Evolutionary conservation across 2,329 filamentous ascomycete genomes (phyloP).

Genomic region (Pezicula rhizophila): DNA sequence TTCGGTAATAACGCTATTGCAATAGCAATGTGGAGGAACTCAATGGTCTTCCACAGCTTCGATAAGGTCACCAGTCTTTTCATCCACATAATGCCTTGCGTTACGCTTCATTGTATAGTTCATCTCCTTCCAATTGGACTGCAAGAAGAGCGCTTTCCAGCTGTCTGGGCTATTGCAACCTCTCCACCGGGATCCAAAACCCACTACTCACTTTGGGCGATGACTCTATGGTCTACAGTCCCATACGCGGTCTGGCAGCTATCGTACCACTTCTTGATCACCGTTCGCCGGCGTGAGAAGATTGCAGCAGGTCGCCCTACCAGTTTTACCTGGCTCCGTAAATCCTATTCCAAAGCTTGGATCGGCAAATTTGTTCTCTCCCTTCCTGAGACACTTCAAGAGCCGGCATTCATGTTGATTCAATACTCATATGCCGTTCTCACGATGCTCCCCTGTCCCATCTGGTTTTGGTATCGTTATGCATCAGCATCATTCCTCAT

Average conservation of each 20-base stretch:
- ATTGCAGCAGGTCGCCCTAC: conserved; percentile 93
- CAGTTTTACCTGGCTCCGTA: conserved; percentile 94
- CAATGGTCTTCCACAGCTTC: conserved; percentile 94
- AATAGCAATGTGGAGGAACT: conserved; percentile 99
- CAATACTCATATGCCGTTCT: conserved; percentile 86
- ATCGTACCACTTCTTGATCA: conserved; percentile 90
- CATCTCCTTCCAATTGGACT: conserved; percentile 66
- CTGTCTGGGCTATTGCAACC: conserved; percentile 73
- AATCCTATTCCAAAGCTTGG: conserved; percentile 83
- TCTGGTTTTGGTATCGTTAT: conserved; percentile 90
- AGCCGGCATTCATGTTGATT: conserved; percentile 90
- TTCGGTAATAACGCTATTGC: conserved; percentile 96
- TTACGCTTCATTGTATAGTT: conserved; percentile 84
- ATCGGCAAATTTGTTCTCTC: conserved; percentile 80
- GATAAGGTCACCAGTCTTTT: conserved; percentile 98
- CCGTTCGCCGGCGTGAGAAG: conserved; percentile 87
- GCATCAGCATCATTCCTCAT: conserved; percentile 72
- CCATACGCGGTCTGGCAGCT: conserved; percentile 94
- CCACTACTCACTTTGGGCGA: conserved; percentile 73
- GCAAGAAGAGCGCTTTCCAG: conserved; percentile 71
- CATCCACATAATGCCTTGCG: conserved; percentile 98
- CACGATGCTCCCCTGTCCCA: conserved; percentile 88
- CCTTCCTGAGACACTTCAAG: conserved; percentile 71
- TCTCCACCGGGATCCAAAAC: conserved; percentile 64
- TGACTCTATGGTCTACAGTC: conserved; percentile 91